phyloP scores from a whole-genome alignment of 169 alveolate species.

The Plasmodium gonderi region DNA sequence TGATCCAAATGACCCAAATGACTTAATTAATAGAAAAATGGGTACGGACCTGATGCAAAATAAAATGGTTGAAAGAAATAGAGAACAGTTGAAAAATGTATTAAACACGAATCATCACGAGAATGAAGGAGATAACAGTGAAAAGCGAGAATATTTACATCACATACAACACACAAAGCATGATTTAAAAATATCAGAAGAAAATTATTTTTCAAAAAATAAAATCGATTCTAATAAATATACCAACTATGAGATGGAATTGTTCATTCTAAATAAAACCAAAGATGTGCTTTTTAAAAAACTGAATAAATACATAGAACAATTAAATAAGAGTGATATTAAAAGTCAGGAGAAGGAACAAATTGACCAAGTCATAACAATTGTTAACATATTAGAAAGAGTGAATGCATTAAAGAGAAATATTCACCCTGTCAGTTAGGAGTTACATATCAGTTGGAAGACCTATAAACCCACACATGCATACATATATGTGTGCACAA shows the following conservation, averaged over 20 bases:
- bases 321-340: not conserved
- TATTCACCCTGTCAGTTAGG: not conserved
- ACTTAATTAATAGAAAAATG: not conserved
- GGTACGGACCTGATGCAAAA: no score
- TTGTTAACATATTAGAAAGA: constrained; percentile 31
- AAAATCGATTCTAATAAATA: not conserved
- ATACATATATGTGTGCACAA: no score
- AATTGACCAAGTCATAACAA: not conserved
- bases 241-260: constrained; percentile 26
- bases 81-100: not conserved
- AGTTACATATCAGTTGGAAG: not conserved
- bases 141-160: not conserved
- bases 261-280: constrained; percentile 26
- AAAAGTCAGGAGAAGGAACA: constrained; percentile 34
- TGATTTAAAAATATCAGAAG: constrained; percentile 7
- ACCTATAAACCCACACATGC: no score
- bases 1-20: not conserved
- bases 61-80: not conserved
- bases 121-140: not conserved
- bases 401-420: constrained; percentile 25
- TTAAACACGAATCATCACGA: not conserved
- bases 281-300: constrained; percentile 24
- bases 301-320: constrained; percentile 19
- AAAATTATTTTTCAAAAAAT: not conserved
- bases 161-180: not conserved